Evolutionary conservation across 371 early-diverging fungal species (phyloP).

Genomic region (Apophysomyces elegans): DNA sequence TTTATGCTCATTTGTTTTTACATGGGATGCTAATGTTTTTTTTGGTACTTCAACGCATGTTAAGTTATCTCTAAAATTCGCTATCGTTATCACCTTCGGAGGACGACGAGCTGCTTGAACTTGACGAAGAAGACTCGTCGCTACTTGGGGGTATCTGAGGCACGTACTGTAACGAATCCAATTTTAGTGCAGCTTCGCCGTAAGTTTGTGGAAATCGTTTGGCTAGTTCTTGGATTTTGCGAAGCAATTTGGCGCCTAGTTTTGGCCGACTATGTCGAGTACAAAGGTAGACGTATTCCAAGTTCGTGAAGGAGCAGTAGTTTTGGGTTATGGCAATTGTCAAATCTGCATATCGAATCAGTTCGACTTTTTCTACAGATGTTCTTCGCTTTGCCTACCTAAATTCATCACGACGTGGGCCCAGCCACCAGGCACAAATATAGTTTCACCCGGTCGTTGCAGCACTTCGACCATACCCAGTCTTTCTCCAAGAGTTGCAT

Average conservation of each 20-base stretch:
- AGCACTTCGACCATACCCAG: slow-evolving; percentile 76
- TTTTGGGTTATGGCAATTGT: slow-evolving; percentile 86
- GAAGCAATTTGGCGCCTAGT: slow-evolving; percentile 59
- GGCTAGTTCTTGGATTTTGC: slow-evolving; percentile 48
- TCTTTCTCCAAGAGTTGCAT: slow-evolving; percentile 53
- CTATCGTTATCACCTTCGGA: slow-evolving; percentile 21
- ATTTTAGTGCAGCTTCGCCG: slow-evolving; percentile 45
- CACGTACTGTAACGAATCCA: slow-evolving; percentile 54
- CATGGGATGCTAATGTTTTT: not conserved
- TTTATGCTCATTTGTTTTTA: not conserved
- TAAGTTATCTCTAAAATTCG: slow-evolving; percentile 15
- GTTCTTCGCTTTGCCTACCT: slow-evolving; percentile 35
- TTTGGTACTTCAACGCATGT: not conserved
- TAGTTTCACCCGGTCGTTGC: slow-evolving; percentile 81
- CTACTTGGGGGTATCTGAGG: slow-evolving; percentile 63
- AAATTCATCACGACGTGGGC: slow-evolving; percentile 85
- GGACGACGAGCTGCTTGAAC: slow-evolving; percentile 22
- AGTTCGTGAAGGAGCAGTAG: slow-evolving; percentile 73
- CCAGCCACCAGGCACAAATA: slow-evolving; percentile 90
- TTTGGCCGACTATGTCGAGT: slow-evolving; percentile 77
- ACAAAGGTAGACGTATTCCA: slow-evolving; percentile 75
- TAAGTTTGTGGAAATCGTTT: slow-evolving; percentile 44
- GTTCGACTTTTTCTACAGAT: no score
- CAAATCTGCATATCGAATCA: slow-evolving; percentile 52
- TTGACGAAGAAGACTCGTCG: slow-evolving; percentile 44